Evolutionary conservation across 2,329 filamentous ascomycete species (phyloP).

Genomic region (Calonectria hawksworthii): DNA sequence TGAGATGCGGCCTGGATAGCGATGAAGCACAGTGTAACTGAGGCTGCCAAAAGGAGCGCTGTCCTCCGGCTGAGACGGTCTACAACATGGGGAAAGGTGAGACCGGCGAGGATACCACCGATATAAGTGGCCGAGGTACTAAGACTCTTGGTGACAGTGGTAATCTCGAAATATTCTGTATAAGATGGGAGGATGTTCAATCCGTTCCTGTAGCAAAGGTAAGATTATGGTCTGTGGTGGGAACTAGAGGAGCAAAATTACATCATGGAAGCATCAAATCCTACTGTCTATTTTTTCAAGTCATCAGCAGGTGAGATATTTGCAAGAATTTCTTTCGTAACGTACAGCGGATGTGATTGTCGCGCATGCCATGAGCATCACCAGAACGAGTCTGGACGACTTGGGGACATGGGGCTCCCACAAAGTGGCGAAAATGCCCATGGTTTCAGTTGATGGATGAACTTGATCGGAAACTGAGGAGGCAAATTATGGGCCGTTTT

Average conservation of each 20-base stretch:
- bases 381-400: background rate
- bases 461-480: background rate
- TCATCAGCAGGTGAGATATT: background rate
- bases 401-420: slow-evolving; percentile 3
- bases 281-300: background rate
- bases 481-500: background rate
- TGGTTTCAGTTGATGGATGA: background rate
- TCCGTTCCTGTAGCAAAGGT: slow-evolving; percentile 52
- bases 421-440: background rate
- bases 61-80: slow-evolving; percentile 1
- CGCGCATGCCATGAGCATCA: background rate
- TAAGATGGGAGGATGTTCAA: slow-evolving; percentile 69
- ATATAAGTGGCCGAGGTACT: slow-evolving; percentile 60
- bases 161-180: slow-evolving; percentile 66
- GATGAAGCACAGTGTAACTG: slow-evolving; percentile 58
- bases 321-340: background rate
- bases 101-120: slow-evolving; percentile 5
- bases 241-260: background rate
- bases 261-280: background rate
- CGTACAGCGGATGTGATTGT: background rate
- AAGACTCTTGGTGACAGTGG: slow-evolving; percentile 61
- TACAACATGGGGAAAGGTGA: background rate
- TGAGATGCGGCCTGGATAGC: slow-evolving; percentile 60
- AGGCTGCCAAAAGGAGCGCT: background rate
- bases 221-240: too few relatives aligned